These are phyloP conservation scores for Inga leiocalycina DNA, from an alignment of 306 rosid genomes.

Conservation along the genomic window DNA sequence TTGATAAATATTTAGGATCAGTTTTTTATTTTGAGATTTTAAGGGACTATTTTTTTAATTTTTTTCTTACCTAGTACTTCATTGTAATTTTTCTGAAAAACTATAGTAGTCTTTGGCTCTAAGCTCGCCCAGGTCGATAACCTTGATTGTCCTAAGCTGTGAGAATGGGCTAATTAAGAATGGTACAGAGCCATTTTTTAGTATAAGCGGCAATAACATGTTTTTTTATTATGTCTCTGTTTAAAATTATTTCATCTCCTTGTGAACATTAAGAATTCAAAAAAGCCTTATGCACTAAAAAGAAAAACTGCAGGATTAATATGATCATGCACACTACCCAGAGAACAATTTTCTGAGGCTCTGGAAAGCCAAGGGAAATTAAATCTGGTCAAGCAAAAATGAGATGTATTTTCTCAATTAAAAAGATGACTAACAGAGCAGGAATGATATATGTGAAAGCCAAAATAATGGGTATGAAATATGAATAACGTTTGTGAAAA, in stretches of 20 bases:
- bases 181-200: too few species aligned
- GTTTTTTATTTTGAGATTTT: too few species aligned
- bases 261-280: not conserved
- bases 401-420: too few species aligned
- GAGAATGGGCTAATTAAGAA: too few species aligned
- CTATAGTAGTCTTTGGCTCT: conserved; percentile 31
- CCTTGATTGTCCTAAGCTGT: too few species aligned
- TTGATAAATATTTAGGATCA: too few species aligned
- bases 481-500: not conserved
- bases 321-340: conserved; percentile 1
- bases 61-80: too few species aligned
- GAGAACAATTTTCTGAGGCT: not conserved
- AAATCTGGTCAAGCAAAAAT: not conserved
- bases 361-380: conserved; percentile 4
- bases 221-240: conserved; percentile 36
- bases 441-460: conserved; percentile 27
- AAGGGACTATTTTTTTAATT: too few species aligned
- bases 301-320: not conserved
- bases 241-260: conserved; percentile 29
- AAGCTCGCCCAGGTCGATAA: not conserved
- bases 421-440: not conserved
- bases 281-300: not conserved
- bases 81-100: too few species aligned
- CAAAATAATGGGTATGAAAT: conserved; percentile 5
- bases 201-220: conserved; percentile 45